Conservation (phyloP, 352 stramenopile genomes). For the Phytopythium sindhum region DNA sequence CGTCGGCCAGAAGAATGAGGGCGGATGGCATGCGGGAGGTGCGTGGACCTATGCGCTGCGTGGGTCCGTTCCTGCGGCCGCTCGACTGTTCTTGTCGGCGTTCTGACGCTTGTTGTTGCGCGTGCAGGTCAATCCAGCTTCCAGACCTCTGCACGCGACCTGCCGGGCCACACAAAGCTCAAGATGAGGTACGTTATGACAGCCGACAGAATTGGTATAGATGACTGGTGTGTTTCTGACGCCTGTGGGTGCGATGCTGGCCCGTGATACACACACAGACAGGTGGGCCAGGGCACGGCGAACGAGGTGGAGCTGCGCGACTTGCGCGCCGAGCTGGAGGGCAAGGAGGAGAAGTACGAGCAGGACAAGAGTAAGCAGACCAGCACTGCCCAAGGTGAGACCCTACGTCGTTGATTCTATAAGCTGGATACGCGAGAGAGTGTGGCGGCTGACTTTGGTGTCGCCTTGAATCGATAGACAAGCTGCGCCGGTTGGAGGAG, state of each 20-base stretch:
- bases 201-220: too few relatives aligned
- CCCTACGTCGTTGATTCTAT: neutral
- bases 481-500: slow-evolving; percentile 64
- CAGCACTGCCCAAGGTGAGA: slow-evolving; percentile 72
- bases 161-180: slow-evolving; percentile 77
- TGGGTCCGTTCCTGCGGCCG: neutral
- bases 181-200: slow-evolving; percentile 57
- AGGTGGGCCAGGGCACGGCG: slow-evolving; percentile 77
- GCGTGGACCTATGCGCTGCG: neutral
- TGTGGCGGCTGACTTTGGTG: slow-evolving; percentile 1
- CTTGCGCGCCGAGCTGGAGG: slow-evolving; percentile 68
- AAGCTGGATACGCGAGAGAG: neutral
- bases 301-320: slow-evolving; percentile 78
- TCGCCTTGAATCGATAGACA: slow-evolving; percentile 32
- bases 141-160: slow-evolving; percentile 78
- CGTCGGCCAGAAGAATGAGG: slow-evolving; percentile 84
- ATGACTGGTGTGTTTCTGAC: neutral
- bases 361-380: slow-evolving; percentile 71
- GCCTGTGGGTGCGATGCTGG: neutral
- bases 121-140: slow-evolving; percentile 62
- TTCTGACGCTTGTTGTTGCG: slow-evolving; percentile 2
- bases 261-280: slow-evolving; percentile 22
- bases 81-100: neutral
- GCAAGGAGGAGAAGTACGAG: slow-evolving; percentile 72
- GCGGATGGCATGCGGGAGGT: slow-evolving; percentile 82